Evolutionary conservation across 306 rosid species (phyloP), one percentile per base, ranked within the genome.

Genomic region (Cicer arietinum): DNA sequence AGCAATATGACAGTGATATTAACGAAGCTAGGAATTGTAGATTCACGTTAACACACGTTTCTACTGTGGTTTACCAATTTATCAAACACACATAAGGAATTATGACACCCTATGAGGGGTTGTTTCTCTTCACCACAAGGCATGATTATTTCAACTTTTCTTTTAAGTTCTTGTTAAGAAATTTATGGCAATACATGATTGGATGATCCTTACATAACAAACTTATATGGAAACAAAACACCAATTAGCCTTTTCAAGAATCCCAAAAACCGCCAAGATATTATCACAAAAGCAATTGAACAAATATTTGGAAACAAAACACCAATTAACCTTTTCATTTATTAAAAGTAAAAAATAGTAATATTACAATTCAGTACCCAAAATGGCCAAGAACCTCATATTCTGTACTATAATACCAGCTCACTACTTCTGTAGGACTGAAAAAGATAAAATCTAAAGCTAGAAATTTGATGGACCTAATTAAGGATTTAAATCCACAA

Each of bases 221-320:
- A 30, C 37, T 30, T 30, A 30, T 30, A 30, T 4, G 6, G 5
- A 30, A 30, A 30, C 37, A 30, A 30, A 30, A 30, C 37, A 30
- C 6, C 37, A 30, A 30, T 30, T 30, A 3, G 4, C 1, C 37
- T 30, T 30, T 3, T 30, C 37, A 30, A 60, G 17, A 60, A 7
- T 60, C 30, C 60, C 61, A 52, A 18, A 3, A 51, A 61, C 53
- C 16, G 42, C 17, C 41, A 18, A 40, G 8, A 60, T 50, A 59
- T 67, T 80, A 67, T 62, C 48, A 81, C 78, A 77, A 70, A 70
- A 68, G 77, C 43, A 53, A 71, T 7, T 0, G 12, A 76, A 74
- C 35, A 25, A 10, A 10, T 5, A 53, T 76, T 53, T 71, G 35
- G 7, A 46, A 76, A 52, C 9, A 46, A 57, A 63, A 54, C 73